Evolutionary conservation across 768 basidiomycete genomes (phyloP).

Genomic region (Suillus occidentalis): DNA sequence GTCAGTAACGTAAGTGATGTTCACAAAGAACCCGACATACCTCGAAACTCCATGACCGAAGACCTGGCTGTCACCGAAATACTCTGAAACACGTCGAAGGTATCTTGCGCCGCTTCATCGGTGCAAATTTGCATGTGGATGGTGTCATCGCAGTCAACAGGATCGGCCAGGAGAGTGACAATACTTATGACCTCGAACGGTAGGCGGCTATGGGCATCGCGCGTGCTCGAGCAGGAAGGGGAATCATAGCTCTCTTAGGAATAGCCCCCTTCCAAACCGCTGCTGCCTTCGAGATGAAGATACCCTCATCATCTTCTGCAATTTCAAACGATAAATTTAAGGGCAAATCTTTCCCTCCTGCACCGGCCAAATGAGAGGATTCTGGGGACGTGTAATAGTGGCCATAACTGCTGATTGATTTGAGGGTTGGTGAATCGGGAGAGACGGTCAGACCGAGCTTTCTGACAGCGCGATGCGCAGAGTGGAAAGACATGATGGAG

Average conservation of each 20-base stretch:
- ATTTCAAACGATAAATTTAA: conserved; percentile 3
- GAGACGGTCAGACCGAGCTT: neutral
- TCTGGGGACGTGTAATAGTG: conserved; percentile 6
- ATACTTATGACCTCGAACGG: neutral
- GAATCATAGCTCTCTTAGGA: conserved; percentile 2
- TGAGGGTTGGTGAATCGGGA: neutral
- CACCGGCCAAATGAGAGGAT: too few relatives aligned
- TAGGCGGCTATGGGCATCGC: neutral
- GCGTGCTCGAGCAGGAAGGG: conserved; percentile 2
- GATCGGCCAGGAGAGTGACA: neutral
- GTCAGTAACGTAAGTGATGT: neutral
- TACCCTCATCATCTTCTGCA: conserved; percentile 4
- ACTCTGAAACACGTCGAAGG: conserved; percentile 20
- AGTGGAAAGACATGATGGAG: neutral
- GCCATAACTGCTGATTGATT: neutral
- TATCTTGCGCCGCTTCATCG: neutral
- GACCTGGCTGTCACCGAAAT: conserved; percentile 27
- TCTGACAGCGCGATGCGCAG: conserved; percentile 1
- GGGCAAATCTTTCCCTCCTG: neutral
- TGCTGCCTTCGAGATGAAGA: conserved; percentile 2
- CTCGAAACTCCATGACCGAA: conserved; percentile 29
- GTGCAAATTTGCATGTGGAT: conserved; percentile 1
- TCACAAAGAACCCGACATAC: conserved; percentile 5
- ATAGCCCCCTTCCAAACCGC: conserved; percentile 3
- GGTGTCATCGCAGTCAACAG: neutral